phyloP scores from a whole-genome alignment of 1,139 yeast genomes.

The Candida pseudocylindracea region DNA sequence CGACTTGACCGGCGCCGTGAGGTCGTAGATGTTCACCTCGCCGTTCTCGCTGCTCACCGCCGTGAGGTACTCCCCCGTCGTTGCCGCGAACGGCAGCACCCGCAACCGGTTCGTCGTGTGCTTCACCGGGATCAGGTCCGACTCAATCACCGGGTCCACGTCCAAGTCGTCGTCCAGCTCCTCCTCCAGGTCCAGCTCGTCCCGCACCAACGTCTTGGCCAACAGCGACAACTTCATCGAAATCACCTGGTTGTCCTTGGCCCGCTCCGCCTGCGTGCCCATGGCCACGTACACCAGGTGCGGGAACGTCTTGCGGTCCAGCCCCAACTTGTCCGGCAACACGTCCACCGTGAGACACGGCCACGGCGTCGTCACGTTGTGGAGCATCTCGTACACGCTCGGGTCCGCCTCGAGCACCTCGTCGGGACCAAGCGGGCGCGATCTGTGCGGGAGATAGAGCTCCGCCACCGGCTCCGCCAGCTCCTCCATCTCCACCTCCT shows the following conservation, averaged over 20 bases:
- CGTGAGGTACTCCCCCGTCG: constrained; percentile 63
- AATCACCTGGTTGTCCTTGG: constrained; percentile 73
- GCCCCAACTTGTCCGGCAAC: constrained; percentile 69
- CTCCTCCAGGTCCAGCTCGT: constrained; percentile 47
- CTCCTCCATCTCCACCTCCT: constrained; percentile 10
- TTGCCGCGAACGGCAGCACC: constrained; percentile 58
- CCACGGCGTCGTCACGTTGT: constrained; percentile 88
- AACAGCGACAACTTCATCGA: constrained; percentile 68
- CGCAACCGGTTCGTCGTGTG: constrained; percentile 81
- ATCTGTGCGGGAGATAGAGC: constrained; percentile 68
- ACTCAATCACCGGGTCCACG: constrained; percentile 70
- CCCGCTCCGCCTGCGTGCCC: constrained; percentile 82
- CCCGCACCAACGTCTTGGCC: constrained; percentile 66
- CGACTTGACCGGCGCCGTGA: constrained; percentile 59
- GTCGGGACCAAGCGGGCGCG: constrained; percentile 82
- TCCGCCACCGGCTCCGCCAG: constrained; percentile 4
- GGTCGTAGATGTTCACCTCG: constrained; percentile 68
- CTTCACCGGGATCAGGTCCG: constrained; percentile 53
- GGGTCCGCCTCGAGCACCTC: constrained; percentile 96
- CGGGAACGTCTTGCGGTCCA: constrained; percentile 77
- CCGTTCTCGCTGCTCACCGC: constrained; percentile 87
- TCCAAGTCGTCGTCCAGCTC: constrained; percentile 47
- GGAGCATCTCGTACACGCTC: constrained; percentile 88
- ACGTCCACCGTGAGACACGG: constrained; percentile 87
- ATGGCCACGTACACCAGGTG: constrained; percentile 72